Percentiles rank a stretch among this genome's conserved stretches.
Conservation (phyloP, 2,329 filamentous ascomycete genomes). For the Geoglossum cookeanum region DNA sequence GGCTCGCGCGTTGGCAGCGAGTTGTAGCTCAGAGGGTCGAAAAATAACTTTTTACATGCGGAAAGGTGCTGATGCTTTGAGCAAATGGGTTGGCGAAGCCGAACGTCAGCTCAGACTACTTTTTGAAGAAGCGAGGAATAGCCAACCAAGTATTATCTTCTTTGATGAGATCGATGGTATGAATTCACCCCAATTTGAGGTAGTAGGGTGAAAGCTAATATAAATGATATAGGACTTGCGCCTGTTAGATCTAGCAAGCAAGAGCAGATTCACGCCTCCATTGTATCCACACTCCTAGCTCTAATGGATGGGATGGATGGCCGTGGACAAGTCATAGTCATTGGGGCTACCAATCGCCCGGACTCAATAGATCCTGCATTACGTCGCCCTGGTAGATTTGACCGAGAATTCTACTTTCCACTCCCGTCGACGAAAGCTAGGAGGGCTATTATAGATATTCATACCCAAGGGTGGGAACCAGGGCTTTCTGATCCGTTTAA, state of each 20-base stretch:
- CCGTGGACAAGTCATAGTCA: conserved; percentile 94
- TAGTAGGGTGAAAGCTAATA: neutral
- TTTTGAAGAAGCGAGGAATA: conserved; percentile 90
- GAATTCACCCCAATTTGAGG: conserved; percentile 5
- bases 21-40: conserved; percentile 67
- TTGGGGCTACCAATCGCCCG: conserved; percentile 92
- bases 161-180: conserved; percentile 94
- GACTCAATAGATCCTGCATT: conserved; percentile 95
- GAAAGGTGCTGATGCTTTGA: conserved; percentile 90
- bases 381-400: conserved; percentile 81
- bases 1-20: conserved; percentile 79
- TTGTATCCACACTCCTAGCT: conserved; percentile 82
- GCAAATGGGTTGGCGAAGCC: conserved; percentile 97
- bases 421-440: conserved; percentile 65
- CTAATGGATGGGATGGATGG: conserved; percentile 98
- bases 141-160: conserved; percentile 96
- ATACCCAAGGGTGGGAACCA: conserved; percentile 82
- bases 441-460: conserved; percentile 79
- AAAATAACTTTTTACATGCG: conserved; percentile 99
- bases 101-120: conserved; percentile 84
- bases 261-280: conserved; percentile 95
- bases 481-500: conserved; percentile 60
- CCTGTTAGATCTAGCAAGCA: conserved; percentile 95
- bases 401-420: conserved; percentile 95
- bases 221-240: conserved; percentile 37